These are phyloP conservation scores for Venturia oleaginea DNA, from an alignment of 2,329 filamentous ascomycete species.

Conservation along the genomic window DNA sequence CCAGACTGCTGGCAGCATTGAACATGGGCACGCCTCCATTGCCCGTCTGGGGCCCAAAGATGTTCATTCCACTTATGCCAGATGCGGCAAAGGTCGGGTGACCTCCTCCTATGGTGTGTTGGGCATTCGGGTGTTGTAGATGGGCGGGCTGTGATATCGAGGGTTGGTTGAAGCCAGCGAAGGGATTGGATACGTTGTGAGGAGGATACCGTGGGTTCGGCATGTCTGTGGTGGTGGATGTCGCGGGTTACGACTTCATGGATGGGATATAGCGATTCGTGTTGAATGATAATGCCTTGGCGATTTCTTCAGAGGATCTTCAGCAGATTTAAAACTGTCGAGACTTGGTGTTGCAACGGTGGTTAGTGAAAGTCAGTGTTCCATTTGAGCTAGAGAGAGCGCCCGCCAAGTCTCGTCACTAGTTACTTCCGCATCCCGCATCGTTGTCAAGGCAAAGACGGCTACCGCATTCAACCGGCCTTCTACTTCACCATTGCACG, in stretches of 20 bases:
- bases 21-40: slow-evolving; percentile 34
- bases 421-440: background rate
- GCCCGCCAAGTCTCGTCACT: background rate
- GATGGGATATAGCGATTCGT: background rate
- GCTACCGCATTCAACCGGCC: background rate
- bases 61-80: slow-evolving; percentile 7
- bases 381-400: background rate
- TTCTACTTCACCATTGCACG: background rate
- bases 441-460: no score
- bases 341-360: background rate
- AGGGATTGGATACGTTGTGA: slow-evolving; percentile 50
- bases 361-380: background rate
- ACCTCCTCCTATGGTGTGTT: slow-evolving; percentile 16
- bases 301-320: background rate
- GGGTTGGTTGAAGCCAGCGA: slow-evolving; percentile 42
- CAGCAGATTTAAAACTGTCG: background rate
- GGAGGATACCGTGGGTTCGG: slow-evolving; percentile 51
- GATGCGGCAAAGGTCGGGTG: slow-evolving; percentile 14
- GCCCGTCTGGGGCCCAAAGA: slow-evolving; percentile 37
- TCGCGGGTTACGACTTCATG: background rate
- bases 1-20: slow-evolving; percentile 22
- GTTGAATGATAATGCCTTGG: background rate
- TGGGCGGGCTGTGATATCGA: slow-evolving; percentile 25
- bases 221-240: slow-evolving; percentile 31
- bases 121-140: slow-evolving; percentile 29